phyloP scores from a whole-genome alignment of 257 asterid species.

The Jacaranda mimosifolia region DNA sequence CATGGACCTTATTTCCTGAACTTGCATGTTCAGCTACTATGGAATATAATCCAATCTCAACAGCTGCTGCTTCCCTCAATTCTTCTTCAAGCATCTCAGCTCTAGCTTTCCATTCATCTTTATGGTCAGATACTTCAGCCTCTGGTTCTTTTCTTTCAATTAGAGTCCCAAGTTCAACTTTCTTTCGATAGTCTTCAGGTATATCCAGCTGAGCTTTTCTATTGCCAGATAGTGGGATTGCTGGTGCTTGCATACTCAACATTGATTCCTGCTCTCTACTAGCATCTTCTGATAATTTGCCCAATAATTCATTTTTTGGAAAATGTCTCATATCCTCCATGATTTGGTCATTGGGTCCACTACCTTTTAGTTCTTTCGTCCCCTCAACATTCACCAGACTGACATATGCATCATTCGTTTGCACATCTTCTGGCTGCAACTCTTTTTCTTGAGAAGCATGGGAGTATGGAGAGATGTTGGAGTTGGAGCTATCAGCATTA shows the following conservation, averaged over 20 bases:
- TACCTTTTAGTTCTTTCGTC: conserved; percentile 14
- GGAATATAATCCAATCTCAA: conserved; percentile 84
- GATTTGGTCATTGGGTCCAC: conserved; percentile 15
- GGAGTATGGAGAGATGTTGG: not conserved
- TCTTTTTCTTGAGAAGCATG: conserved; percentile 23
- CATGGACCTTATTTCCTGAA: conserved; percentile 83
- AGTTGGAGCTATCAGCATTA: too few species aligned
- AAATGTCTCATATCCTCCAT: conserved; percentile 10
- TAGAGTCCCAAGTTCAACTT: conserved; percentile 32
- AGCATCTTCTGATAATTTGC: conserved; percentile 41
- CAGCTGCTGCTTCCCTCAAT: conserved; percentile 82
- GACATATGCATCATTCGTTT: conserved; percentile 16
- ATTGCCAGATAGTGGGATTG: too few species aligned
- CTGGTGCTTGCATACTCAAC: too few species aligned
- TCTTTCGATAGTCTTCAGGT: conserved; percentile 34
- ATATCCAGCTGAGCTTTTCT: conserved; percentile 21
- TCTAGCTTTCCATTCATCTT: conserved; percentile 56
- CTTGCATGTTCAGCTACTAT: conserved; percentile 86
- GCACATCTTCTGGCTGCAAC: conserved; percentile 32
- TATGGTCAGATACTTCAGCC: conserved; percentile 43
- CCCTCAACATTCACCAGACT: conserved; percentile 16
- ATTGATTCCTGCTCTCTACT: conserved; percentile 11
- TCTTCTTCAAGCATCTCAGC: conserved; percentile 85
- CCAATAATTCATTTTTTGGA: conserved; percentile 34
- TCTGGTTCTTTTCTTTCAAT: conserved; percentile 41